Base-by-base conservation (phyloP, 2,329 filamentous ascomycete genomes). In the Neonectria hederae region DNA sequence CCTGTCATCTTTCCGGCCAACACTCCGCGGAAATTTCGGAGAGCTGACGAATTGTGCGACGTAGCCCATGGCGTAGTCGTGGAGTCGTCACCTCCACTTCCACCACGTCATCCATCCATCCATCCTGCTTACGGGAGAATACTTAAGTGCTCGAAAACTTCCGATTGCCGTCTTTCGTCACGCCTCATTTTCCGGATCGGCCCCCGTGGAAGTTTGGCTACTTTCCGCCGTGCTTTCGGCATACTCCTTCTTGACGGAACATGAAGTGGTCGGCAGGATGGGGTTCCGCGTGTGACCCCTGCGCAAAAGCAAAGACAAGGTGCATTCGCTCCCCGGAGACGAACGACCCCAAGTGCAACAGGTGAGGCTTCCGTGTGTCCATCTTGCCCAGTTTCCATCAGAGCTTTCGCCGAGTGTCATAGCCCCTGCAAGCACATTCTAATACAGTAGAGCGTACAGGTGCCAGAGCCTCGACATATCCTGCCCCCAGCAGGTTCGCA, bases 231-330 rank as follows among this genome's bases (percentile, higher is more conserved):
- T 8, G 26, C 26, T 28, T 8, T 28, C n/a, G n/a, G n/a, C n/a
- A n/a, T n/a, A n/a, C n/a, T n/a, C n/a, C n/a, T n/a, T n/a, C n/a
- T n/a, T n/a, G 24, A 52, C 48, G 26, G 28, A 21, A 40, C 32
- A 40, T 38, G 49, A 17, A 56, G 46, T 32, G 42, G 42, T 24
- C 38, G 13, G 30, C 30, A 11, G 30, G 42, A 53, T 65, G 62
- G 62, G 62, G 62, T 30, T 32, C 57, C 5, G 62, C 62, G 14
- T 65, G 62, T 35, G 46, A 32, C 45, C 56, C 62, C 28, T 65
- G 62, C 52, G 62, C 62, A 28, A 58, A 40, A 28, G 53, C 62
- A 53, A 65, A 65, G 58, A 55, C 54, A 17, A 48, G 62, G 32
- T 65, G 62, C 58, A 60, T 61, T 58, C 57, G 62, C 14, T 30